Evolutionary conservation across 768 basidiomycete species (phyloP).

Genomic region (Pleurotus sapidus): DNA sequence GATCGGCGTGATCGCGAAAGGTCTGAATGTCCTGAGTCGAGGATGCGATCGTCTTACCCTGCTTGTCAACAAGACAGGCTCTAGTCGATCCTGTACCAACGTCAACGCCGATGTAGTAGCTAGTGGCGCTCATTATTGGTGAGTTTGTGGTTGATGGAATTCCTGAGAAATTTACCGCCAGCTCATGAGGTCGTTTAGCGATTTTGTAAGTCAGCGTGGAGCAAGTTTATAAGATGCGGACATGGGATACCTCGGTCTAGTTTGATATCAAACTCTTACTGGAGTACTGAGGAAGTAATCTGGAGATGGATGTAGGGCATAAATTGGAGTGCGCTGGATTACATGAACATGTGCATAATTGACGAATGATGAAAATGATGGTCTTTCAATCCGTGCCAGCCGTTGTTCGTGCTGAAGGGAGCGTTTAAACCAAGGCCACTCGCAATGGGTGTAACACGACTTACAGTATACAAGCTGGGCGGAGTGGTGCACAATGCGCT

Average conservation of each 20-base stretch:
- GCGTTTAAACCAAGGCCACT: background rate
- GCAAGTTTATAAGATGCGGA: background rate
- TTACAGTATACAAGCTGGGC: conserved; percentile 94
- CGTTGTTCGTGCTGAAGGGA: conserved; percentile 44
- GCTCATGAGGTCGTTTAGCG: background rate
- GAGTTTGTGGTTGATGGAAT: background rate
- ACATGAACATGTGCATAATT: conserved; percentile 28
- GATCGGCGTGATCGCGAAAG: conserved; percentile 80
- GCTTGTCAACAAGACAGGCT: conserved; percentile 70
- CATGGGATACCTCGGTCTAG: background rate
- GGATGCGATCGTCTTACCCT: conserved; percentile 74
- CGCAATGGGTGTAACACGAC: conserved; percentile 28
- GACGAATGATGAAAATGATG: conserved; percentile 14
- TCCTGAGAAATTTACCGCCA: background rate
- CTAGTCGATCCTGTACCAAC: conserved; percentile 95
- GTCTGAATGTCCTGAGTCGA: conserved; percentile 81
- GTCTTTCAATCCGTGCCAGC: conserved; percentile 40
- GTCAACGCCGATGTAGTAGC: conserved; percentile 72
- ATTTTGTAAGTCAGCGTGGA: conserved; percentile 1
- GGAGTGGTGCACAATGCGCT: conserved; percentile 94
- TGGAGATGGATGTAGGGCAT: background rate
- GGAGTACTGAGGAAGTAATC: background rate
- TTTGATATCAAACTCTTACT: background rate
- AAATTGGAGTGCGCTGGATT: conserved; percentile 14
- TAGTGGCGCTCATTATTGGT: conserved; percentile 30